These are phyloP conservation scores for Mycena maculata DNA, from an alignment of 768 basidiomycete genomes.

Conservation along the genomic window DNA sequence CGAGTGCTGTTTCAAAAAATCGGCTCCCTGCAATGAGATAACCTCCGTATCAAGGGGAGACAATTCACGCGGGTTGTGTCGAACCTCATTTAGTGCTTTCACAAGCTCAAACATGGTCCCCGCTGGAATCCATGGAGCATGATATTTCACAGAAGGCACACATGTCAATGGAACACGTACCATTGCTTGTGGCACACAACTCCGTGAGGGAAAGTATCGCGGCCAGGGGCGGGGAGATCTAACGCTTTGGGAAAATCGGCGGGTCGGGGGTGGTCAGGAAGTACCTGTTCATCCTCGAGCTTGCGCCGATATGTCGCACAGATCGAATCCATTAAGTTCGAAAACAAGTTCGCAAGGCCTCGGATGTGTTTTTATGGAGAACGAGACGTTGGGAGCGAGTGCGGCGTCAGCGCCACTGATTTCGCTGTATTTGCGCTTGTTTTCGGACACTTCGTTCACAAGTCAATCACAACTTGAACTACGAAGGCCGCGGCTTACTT, in stretches of 20 bases:
- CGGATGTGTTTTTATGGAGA: no score
- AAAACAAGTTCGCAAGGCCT: no score
- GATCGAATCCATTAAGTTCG: slow-evolving; percentile 49
- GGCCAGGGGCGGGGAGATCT: slow-evolving; percentile 88
- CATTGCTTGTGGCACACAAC: slow-evolving; percentile 82
- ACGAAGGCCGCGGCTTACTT: no score
- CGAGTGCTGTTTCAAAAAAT: slow-evolving; percentile 67
- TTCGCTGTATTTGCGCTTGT: no score
- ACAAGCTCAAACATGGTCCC: slow-evolving; percentile 95
- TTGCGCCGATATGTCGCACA: slow-evolving; percentile 67
- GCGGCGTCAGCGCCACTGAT: no score
- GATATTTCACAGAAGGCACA: slow-evolving; percentile 21
- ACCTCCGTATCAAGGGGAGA: neutral
- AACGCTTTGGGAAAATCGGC: slow-evolving; percentile 9
- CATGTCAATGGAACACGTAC: slow-evolving; percentile 54
- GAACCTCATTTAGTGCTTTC: slow-evolving; percentile 74
- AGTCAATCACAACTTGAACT: no score
- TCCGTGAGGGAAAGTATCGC: slow-evolving; percentile 89
- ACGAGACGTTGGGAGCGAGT: no score
- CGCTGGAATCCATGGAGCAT: slow-evolving; percentile 54
- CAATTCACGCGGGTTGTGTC: neutral
- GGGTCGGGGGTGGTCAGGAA: slow-evolving; percentile 28
- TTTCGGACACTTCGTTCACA: no score
- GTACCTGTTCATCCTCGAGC: slow-evolving; percentile 74
- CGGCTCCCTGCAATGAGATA: slow-evolving; percentile 57